These are phyloP conservation scores for Cornus kousa DNA, from an alignment of 148 eudicot genomes.

Conservation along the genomic window DNA sequence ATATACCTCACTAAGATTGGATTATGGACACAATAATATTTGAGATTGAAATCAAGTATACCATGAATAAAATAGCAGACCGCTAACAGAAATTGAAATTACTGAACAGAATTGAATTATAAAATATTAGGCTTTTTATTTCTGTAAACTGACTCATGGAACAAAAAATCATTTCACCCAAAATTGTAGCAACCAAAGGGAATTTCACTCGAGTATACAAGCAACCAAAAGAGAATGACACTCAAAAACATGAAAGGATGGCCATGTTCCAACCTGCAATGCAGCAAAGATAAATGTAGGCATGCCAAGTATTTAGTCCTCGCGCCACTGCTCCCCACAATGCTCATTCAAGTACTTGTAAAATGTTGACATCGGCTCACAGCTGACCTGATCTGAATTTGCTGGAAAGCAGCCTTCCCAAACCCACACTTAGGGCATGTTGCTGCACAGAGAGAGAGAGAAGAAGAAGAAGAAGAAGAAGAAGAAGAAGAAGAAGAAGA, in stretches of 20 bases:
- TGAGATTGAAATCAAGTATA: background rate
- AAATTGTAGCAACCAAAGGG: background rate
- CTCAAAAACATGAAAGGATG: too few relatives aligned
- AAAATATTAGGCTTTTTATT: too few relatives aligned
- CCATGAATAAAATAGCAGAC: background rate
- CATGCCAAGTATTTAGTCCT: conserved; percentile 33
- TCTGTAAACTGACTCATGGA: background rate
- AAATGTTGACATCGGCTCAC: conserved; percentile 77
- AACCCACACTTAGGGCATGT: conserved; percentile 57
- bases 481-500: too few relatives aligned
- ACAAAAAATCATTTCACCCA: background rate
- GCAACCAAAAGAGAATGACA: too few relatives aligned
- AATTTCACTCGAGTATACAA: too few relatives aligned
- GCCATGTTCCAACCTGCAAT: background rate
- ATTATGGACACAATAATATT: background rate
- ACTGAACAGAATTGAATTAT: too few relatives aligned
- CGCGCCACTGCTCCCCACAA: conserved; percentile 62
- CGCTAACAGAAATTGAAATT: background rate
- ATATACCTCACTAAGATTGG: background rate
- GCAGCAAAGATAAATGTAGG: too few relatives aligned
- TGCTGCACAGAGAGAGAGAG: conserved; percentile 26
- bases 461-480: too few relatives aligned
- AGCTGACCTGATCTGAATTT: conserved; percentile 75
- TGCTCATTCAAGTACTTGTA: conserved; percentile 49
- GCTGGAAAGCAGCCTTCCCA: conserved; percentile 44